Evolutionary conservation across 805 yeast species (phyloP).

Genomic region (Komagataella populi): DNA sequence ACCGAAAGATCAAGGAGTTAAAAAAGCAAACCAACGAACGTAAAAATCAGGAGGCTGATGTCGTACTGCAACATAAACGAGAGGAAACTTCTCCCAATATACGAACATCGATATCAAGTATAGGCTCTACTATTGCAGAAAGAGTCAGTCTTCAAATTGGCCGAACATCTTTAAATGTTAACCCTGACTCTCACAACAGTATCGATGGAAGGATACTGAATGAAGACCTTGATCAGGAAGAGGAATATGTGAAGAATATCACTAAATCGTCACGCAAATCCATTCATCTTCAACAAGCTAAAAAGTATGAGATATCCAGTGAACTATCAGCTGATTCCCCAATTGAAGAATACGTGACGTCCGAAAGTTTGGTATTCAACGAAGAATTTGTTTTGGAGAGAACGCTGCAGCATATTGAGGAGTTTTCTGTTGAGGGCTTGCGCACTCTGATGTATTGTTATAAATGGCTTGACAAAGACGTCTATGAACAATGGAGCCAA

Average conservation of each 20-base stretch:
- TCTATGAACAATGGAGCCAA: slow-evolving; percentile 53
- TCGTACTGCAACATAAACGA: slow-evolving; percentile 44
- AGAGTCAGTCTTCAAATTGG: slow-evolving; percentile 14
- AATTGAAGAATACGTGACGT: slow-evolving; percentile 23
- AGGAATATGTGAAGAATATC: slow-evolving; percentile 39
- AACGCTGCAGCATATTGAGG: slow-evolving; percentile 84
- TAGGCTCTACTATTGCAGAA: slow-evolving; percentile 11
- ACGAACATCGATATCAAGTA: slow-evolving; percentile 12
- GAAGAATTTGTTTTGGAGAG: slow-evolving; percentile 71
- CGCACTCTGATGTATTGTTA: slow-evolving; percentile 80
- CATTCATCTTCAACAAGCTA: slow-evolving; percentile 41
- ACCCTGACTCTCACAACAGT: slow-evolving; percentile 23
- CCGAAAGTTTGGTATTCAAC: slow-evolving; percentile 47
- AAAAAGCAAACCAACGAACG: slow-evolving; percentile 43
- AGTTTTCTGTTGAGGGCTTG: slow-evolving; percentile 88
- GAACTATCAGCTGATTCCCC: slow-evolving; percentile 1
- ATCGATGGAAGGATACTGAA: slow-evolving; percentile 11
- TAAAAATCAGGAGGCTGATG: slow-evolving; percentile 66
- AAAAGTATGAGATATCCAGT: slow-evolving; percentile 28
- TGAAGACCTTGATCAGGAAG: slow-evolving; percentile 25
- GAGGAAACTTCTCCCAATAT: slow-evolving; percentile 20
- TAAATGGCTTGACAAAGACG: slow-evolving; percentile 48
- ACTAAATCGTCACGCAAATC: slow-evolving; percentile 41
- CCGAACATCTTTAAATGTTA: slow-evolving; percentile 3
- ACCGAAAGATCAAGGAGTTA: slow-evolving; percentile 51